Conservation (phyloP, 345 rosid species). For the Dovyalis caffra region DNA sequence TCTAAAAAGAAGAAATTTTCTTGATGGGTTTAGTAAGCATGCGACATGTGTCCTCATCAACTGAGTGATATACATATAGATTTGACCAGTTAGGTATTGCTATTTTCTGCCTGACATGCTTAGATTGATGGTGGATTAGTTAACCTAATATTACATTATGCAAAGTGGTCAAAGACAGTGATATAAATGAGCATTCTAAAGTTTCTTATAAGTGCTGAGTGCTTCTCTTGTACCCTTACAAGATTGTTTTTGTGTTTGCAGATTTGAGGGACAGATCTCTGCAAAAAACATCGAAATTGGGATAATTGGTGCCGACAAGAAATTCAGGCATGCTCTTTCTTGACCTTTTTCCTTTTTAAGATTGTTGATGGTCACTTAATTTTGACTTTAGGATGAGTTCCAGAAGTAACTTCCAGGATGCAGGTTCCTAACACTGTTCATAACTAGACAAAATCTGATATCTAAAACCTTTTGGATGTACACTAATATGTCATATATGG, state of each 20-base stretch:
- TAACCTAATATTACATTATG: not conserved
- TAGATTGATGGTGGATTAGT: not conserved
- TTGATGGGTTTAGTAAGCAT: not conserved
- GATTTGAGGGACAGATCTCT: conserved; percentile 80
- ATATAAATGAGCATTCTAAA: not conserved
- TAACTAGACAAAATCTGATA: not conserved
- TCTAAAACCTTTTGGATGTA: not conserved
- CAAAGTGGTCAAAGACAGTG: not conserved
- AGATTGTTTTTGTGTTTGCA: conserved; percentile 26
- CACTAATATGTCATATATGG: not conserved
- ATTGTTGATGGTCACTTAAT: not conserved
- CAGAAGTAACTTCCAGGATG: not conserved
- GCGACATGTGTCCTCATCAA: not conserved
- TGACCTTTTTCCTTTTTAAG: not conserved
- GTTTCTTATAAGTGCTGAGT: not conserved
- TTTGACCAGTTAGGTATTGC: not conserved
- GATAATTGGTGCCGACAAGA: conserved; percentile 68
- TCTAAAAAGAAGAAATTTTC: not conserved
- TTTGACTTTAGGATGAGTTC: not conserved
- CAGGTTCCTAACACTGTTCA: not conserved
- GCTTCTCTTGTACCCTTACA: not conserved
- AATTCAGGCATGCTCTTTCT: conserved; percentile 53
- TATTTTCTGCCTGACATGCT: not conserved
- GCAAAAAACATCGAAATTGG: conserved; percentile 89
- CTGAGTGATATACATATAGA: not conserved